A percentile compares a stretch with the other conserved stretches of the same genome.
Conservation (phyloP, 2,329 filamentous ascomycete genomes). For the Purpureocillium lavendulum region DNA sequence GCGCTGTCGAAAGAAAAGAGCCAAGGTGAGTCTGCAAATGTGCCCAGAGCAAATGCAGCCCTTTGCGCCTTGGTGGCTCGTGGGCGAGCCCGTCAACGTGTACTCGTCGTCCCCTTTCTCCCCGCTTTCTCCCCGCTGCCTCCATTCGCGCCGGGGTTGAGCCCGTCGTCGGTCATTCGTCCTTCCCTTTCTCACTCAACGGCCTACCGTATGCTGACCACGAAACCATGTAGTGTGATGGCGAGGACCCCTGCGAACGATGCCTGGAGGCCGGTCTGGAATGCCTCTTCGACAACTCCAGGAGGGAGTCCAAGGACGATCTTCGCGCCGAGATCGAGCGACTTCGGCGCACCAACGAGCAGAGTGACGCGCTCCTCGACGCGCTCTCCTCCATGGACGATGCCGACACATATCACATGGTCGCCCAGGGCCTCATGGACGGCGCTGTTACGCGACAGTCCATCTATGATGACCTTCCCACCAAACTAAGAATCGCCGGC, state of each 20-base stretch:
- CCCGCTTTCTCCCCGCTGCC: too few relatives aligned
- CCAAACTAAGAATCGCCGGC: neutral
- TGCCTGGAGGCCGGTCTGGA: conserved; percentile 2
- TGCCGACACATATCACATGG: neutral
- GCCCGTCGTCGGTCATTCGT: too few relatives aligned
- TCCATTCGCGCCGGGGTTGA: too few relatives aligned
- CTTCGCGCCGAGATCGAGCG: conserved; percentile 14
- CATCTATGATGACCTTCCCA: neutral
- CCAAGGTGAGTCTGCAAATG: too few relatives aligned
- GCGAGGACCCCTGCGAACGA: conserved; percentile 4
- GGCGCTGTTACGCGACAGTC: neutral
- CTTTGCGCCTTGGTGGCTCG: too few relatives aligned
- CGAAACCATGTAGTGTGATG: conserved; percentile 5
- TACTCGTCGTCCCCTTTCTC: too few relatives aligned
- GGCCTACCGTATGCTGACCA: too few relatives aligned
- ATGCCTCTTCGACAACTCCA: conserved; percentile 5
- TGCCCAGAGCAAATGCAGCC: too few relatives aligned
- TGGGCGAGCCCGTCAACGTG: too few relatives aligned
- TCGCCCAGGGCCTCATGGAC: neutral
- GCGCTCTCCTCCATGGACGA: neutral
- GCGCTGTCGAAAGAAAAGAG: too few relatives aligned
- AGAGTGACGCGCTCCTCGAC: neutral
- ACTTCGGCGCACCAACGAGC: conserved; percentile 6
- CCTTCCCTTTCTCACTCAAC: too few relatives aligned
- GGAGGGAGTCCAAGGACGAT: conserved; percentile 9